A percentile compares a stretch with the other conserved stretches of the same genome.
Conservation (phyloP, 306 rosid genomes). For the Crotalaria pallida region DNA sequence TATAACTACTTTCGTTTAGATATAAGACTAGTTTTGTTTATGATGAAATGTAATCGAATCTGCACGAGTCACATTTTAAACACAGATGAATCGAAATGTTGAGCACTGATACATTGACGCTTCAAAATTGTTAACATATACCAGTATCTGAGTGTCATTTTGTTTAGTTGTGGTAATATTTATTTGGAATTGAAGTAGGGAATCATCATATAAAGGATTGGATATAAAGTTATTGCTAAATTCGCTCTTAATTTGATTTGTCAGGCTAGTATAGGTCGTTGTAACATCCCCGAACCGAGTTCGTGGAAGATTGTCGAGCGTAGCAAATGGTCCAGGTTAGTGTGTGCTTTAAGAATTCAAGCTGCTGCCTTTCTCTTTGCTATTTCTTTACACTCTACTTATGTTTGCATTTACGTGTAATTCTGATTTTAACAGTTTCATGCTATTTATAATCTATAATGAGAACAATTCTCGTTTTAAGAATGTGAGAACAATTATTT, state of each 20-base stretch:
- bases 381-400: not conserved
- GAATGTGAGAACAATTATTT: too few species aligned
- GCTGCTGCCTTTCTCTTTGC: not conserved
- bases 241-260: constrained; percentile 6
- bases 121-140: too few species aligned
- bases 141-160: too few species aligned
- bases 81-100: not conserved
- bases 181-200: not conserved
- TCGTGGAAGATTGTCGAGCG: constrained; percentile 83
- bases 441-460: not conserved
- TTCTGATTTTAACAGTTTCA: not conserved
- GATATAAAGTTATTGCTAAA: not conserved
- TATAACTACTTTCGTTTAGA: not conserved
- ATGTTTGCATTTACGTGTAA: not conserved
- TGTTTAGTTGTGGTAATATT: not conserved
- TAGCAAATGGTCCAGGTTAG: constrained; percentile 95
- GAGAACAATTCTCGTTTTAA: too few species aligned
- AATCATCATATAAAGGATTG: not conserved
- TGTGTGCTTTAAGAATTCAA: constrained; percentile 21
- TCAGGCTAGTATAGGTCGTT: constrained; percentile 83
- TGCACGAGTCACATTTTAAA: not conserved
- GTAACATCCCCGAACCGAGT: constrained; percentile 70
- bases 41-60: constrained; percentile 7
- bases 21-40: not conserved
- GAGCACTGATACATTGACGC: not conserved